Percentiles rank a stretch among this genome's conserved stretches.
Conservation (phyloP, 192 early-diverging fungal species). For the Cetraspora pellucida region DNA sequence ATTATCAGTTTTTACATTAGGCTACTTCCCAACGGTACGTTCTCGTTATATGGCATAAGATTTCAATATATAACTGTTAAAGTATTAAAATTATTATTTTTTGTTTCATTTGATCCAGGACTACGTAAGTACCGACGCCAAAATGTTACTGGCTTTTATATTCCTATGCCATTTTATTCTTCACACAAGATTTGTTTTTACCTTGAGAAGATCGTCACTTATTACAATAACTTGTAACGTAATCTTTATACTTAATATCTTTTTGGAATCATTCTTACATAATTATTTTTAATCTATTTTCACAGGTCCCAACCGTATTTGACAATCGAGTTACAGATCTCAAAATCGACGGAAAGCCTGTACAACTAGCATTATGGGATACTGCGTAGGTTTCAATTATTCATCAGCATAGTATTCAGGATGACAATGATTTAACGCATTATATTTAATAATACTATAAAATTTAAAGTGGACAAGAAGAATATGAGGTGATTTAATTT, state of each 20-base stretch:
- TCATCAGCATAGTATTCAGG: background rate
- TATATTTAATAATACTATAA: background rate
- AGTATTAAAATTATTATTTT: background rate
- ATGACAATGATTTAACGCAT: background rate
- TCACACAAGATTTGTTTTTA: background rate
- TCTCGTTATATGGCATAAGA: no score
- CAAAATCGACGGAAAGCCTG: slow-evolving; percentile 78
- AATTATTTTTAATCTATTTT: slow-evolving; percentile 24
- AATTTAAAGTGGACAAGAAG: slow-evolving; percentile 56
- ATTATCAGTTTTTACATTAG: slow-evolving; percentile 75
- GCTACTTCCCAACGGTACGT: slow-evolving; percentile 78
- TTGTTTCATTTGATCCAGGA: background rate
- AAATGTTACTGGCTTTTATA: no score
- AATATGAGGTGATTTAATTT: slow-evolving; percentile 49
- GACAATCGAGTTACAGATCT: slow-evolving; percentile 93
- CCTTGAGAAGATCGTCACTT: background rate
- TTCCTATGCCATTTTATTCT: background rate
- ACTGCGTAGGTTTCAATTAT: slow-evolving; percentile 62
- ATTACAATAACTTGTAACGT: background rate
- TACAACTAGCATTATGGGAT: slow-evolving; percentile 95
- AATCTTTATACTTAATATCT: background rate
- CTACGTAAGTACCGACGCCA: slow-evolving; percentile 18
- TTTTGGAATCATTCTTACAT: background rate
- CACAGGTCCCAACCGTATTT: slow-evolving; percentile 91
- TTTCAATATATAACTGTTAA: no score